Percentiles rank a stretch among this genome's conserved stretches.
These are phyloP conservation scores for Asterochloris erici DNA, from an alignment of 139 green algal genomes.

Conservation along the genomic window DNA sequence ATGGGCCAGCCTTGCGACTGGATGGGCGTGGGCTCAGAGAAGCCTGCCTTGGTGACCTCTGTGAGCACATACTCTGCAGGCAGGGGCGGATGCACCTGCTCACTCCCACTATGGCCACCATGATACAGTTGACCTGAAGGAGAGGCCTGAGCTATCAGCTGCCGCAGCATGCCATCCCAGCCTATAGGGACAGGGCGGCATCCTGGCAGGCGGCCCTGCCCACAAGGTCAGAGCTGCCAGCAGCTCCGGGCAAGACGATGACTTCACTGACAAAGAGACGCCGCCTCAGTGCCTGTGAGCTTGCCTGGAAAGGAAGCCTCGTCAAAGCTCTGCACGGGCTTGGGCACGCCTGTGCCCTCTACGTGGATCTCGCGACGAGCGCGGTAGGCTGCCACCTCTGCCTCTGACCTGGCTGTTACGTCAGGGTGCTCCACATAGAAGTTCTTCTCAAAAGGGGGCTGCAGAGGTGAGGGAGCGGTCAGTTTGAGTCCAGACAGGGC, in stretches of 20 bases:
- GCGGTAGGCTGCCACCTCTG: conserved; percentile 74
- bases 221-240: too few species aligned
- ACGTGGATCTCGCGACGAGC: conserved; percentile 57
- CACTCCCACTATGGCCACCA: background rate
- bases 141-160: background rate
- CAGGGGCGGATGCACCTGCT: background rate
- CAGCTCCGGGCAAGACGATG: too few species aligned
- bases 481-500: background rate
- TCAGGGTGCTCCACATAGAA: conserved; percentile 88
- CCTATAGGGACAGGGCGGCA: too few species aligned
- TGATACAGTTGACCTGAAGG: conserved; percentile 2
- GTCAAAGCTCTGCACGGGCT: conserved; percentile 69
- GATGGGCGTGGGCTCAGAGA: conserved; percentile 82
- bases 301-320: conserved; percentile 75
- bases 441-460: conserved; percentile 85
- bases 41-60: conserved; percentile 78
- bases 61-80: conserved; percentile 79
- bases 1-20: conserved; percentile 91
- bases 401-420: conserved; percentile 61
- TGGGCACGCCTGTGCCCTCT: conserved; percentile 57
- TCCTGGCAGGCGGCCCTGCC: too few species aligned
- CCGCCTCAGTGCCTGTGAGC: background rate
- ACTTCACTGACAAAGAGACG: too few species aligned
- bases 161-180: background rate
- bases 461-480: too few species aligned